Conservation (phyloP, 495 filamentous ascomycete genomes). For the Penicillium egyptiacum region DNA sequence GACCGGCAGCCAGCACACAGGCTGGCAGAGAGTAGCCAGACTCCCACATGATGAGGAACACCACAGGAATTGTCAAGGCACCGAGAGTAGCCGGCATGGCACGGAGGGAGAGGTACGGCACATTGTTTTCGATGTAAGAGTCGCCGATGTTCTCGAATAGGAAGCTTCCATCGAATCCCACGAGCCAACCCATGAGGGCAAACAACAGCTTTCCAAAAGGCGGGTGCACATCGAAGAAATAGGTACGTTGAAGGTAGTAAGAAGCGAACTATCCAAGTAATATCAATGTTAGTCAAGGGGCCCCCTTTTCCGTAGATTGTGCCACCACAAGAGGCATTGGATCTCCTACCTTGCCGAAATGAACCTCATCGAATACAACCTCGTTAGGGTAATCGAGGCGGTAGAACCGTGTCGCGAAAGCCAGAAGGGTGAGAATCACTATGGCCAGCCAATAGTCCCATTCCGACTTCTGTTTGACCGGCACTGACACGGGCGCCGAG, state of each 20-base stretch:
- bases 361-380: slow-evolving; percentile 98
- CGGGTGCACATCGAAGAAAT: slow-evolving; percentile 99
- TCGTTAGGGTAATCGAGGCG: slow-evolving; percentile 91
- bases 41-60: slow-evolving; percentile 99
- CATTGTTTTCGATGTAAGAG: slow-evolving; percentile 94
- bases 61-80: slow-evolving; percentile 87
- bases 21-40: slow-evolving; percentile 95
- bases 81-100: slow-evolving; percentile 91
- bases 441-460: slow-evolving; percentile 86
- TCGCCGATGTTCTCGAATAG: slow-evolving; percentile 99
- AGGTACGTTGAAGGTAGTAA: slow-evolving; percentile 95
- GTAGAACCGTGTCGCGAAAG: slow-evolving; percentile 91
- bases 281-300: slow-evolving; percentile 18
- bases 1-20: slow-evolving; percentile 77
- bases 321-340: slow-evolving; percentile 5
- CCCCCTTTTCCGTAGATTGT: slow-evolving; percentile 15
- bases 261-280: slow-evolving; percentile 71
- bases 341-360: slow-evolving; percentile 90
- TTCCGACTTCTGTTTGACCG: slow-evolving; percentile 52
- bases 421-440: slow-evolving; percentile 71
- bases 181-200: slow-evolving; percentile 92
- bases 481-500: slow-evolving; percentile 23
- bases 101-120: slow-evolving; percentile 94
- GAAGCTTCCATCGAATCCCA: slow-evolving; percentile 94
- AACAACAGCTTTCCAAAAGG: slow-evolving; percentile 76